Base-by-base conservation (phyloP, 495 filamentous ascomycete species). In the Annulohypoxylon nitens region DNA sequence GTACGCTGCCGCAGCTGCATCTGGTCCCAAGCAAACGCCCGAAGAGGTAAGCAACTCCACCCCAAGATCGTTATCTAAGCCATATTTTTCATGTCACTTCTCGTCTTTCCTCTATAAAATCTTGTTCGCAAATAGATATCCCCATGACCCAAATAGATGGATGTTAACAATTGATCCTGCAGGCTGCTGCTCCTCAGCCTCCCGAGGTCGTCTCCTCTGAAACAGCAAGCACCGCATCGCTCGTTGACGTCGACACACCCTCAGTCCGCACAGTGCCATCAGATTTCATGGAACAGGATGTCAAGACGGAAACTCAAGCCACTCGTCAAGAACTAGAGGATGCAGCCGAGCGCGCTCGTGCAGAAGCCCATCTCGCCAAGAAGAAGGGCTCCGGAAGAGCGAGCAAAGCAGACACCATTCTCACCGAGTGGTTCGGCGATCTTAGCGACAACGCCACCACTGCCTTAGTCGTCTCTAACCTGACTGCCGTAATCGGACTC, bases 181-280 rank as follows among this genome's bases (percentile, higher is more conserved):
- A 87, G 85, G 84, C 84, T 87, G 92, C 79, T 79, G 91, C 79
- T 86, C 93, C 74, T 84, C 92, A 85, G 70, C 82, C 89, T 5
- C 89, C 90, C 4, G 80, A 89, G 75, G 74, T 95, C 72, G 85
- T 89, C 73, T 82, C 86, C 69, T 85, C 86, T 65, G 87, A 90
- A 75, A 83, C 83, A 36, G 83, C 85, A 67, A 87, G 87, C 68
- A 80, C 82, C 12, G 80, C 86, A 10, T 92, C 89, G 36, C 86
- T 95, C 50, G 83, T 94, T 77, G 92, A 95, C 79, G 91, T 95
- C 70, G 92, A 95, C 83, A 83, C 86, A 1, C 90, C 91, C 11
- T 90, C 92, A 58, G 86, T 95, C 58, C 86, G 84, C 72, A 87
- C 89, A 16, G 92, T 93, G 0, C 90, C 91, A 16, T 85, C 92